These are phyloP conservation scores for Mortierella sp. DNA, from an alignment of 371 early-diverging fungal species.

Conservation along the genomic window DNA sequence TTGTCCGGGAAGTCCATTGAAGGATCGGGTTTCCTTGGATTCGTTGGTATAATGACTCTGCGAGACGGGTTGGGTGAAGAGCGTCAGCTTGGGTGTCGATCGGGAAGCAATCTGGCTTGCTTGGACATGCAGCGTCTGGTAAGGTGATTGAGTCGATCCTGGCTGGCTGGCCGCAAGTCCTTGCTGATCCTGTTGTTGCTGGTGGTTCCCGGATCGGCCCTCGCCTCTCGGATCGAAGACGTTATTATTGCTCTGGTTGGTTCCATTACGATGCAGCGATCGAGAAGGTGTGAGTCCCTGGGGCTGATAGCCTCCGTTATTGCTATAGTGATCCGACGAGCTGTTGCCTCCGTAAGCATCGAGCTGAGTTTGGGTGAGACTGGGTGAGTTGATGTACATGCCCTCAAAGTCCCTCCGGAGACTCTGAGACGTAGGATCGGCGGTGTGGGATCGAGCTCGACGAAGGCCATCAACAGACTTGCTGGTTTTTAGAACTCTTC, in stretches of 20 bases:
- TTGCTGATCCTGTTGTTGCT: constrained; percentile 25
- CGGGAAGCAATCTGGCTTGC: constrained; percentile 43
- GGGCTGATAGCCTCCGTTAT: neutral
- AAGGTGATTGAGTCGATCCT: constrained; percentile 26
- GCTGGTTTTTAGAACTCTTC: constrained; percentile 38
- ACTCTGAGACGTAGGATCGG: constrained; percentile 32
- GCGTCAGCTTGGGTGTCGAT: constrained; percentile 53
- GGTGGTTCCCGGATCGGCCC: neutral
- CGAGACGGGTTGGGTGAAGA: constrained; percentile 34
- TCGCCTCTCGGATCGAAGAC: constrained; percentile 3
- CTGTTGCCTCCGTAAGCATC: constrained; percentile 34
- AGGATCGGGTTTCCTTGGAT: constrained; percentile 57
- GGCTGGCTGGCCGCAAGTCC: constrained; percentile 6
- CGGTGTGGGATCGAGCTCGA: constrained; percentile 42
- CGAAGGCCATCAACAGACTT: constrained; percentile 54
- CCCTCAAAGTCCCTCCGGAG: constrained; percentile 35
- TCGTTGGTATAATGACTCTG: constrained; percentile 44
- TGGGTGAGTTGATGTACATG: constrained; percentile 37
- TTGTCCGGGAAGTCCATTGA: constrained; percentile 43
- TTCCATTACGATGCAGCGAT: constrained; percentile 17
- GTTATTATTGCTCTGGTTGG: constrained; percentile 2
- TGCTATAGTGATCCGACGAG: neutral
- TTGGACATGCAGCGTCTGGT: constrained; percentile 43
- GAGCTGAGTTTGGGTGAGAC: constrained; percentile 41
- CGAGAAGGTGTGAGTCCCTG: neutral